Percentiles rank a stretch among this genome's conserved stretches.
phyloP scores from a whole-genome alignment of 2,329 filamentous ascomycete species.

The Ceratocystis diversiconidia region DNA sequence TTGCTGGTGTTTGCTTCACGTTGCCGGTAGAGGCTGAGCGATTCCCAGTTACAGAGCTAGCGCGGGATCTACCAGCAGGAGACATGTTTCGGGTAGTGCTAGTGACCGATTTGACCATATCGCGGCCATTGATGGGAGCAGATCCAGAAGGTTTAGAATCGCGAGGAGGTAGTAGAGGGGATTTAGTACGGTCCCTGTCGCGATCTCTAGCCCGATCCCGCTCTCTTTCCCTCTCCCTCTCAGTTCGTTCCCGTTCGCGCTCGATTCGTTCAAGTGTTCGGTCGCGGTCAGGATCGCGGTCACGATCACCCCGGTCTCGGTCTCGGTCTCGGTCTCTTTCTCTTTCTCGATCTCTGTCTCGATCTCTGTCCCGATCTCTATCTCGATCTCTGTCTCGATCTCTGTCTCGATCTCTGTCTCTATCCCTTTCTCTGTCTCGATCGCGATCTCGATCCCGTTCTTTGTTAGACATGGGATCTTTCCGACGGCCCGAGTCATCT shows the following conservation, averaged over 20 bases:
- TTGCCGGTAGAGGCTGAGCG: slow-evolving; percentile 3
- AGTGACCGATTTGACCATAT: slow-evolving; percentile 24
- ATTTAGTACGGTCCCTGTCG: slow-evolving; percentile 10
- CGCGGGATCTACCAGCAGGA: slow-evolving; percentile 27
- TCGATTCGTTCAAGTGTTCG: not conserved
- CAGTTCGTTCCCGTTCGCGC: slow-evolving; percentile 15
- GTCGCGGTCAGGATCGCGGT: not conserved
- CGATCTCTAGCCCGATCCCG: not conserved
- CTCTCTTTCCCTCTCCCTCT: not conserved
- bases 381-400: slow-evolving; percentile 7
- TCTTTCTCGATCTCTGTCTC: not conserved
- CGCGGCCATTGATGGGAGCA: slow-evolving; percentile 27
- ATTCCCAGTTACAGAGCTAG: slow-evolving; percentile 28
- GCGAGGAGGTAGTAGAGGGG: slow-evolving; percentile 3
- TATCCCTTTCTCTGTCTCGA: slow-evolving; percentile 1
- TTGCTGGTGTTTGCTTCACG: slow-evolving; percentile 15
- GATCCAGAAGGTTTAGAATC: slow-evolving; percentile 2
- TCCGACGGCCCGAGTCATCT: slow-evolving; percentile 7
- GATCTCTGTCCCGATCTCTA: not conserved
- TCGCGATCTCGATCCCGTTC: slow-evolving; percentile 12
- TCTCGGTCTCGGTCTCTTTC: not conserved
- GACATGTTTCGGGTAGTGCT: slow-evolving; percentile 24
- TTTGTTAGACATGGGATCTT: not conserved
- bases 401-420: slow-evolving; percentile 2
- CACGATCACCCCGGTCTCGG: not conserved